Evolutionary conservation across 768 basidiomycete genomes (phyloP).

Genomic region (Mycena amicta): DNA sequence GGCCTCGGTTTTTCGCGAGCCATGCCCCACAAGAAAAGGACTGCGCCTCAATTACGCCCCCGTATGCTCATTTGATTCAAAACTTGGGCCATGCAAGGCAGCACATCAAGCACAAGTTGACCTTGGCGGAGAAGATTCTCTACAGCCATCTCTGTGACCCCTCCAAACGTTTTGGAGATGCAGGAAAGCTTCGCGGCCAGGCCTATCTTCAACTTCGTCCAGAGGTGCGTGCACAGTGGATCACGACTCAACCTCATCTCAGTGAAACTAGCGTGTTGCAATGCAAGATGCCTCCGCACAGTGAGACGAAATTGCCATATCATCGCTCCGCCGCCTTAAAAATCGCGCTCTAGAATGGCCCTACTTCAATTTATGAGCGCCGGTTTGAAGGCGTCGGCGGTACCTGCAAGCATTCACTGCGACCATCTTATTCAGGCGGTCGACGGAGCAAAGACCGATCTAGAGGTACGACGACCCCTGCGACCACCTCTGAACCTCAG

Average conservation of each 20-base stretch:
- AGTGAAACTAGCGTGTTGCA: constrained; percentile 80
- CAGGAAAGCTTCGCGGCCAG: constrained; percentile 78
- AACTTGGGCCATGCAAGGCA: constrained; percentile 72
- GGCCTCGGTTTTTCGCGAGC: constrained; percentile 35
- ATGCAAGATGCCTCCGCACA: constrained; percentile 96
- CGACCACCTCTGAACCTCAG: not conserved
- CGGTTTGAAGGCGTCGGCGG: constrained; percentile 79
- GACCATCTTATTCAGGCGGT: constrained; percentile 96
- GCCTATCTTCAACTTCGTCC: constrained; percentile 89
- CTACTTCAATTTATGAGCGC: constrained; percentile 99
- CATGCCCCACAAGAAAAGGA: constrained; percentile 45
- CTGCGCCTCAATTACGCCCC: constrained; percentile 75
- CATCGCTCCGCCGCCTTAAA: no score
- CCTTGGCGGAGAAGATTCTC: constrained; percentile 96
- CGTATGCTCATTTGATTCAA: constrained; percentile 69
- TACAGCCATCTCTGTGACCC: constrained; percentile 90
- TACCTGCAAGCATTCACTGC: constrained; percentile 93
- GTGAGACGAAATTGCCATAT: constrained; percentile 45
- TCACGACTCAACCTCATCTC: no score
- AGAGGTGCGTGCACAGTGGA: constrained; percentile 44
- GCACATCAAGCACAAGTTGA: constrained; percentile 77
- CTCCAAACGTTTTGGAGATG: constrained; percentile 63
- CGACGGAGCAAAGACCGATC: constrained; percentile 84
- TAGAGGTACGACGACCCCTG: no score
- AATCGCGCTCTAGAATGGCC: constrained; percentile 87